These are phyloP conservation scores for Tylopilus sp. DNA, from an alignment of 768 basidiomycete genomes.

Conservation along the genomic window DNA sequence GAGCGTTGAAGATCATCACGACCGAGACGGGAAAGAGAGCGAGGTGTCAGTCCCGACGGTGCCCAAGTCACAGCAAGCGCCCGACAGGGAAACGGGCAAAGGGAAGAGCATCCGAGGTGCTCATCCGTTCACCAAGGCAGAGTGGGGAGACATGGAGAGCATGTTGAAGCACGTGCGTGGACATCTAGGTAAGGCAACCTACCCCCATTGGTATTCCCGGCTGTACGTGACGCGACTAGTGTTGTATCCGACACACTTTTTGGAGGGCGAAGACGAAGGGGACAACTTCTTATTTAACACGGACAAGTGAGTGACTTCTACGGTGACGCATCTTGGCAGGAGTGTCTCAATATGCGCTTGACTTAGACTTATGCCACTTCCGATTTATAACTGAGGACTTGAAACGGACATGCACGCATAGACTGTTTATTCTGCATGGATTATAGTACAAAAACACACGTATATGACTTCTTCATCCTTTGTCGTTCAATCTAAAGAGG, in stretches of 20 bases:
- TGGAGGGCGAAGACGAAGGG: constrained; percentile 89
- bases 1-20: constrained; percentile 17
- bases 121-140: constrained; percentile 79
- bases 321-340: neutral
- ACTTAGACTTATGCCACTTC: constrained; percentile 59
- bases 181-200: constrained; percentile 65
- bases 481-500: constrained; percentile 10
- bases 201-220: neutral
- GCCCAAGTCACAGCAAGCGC: constrained; percentile 23
- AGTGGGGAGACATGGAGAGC: constrained; percentile 87
- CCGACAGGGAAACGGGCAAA: constrained; percentile 36
- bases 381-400: constrained; percentile 57
- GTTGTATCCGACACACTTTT: constrained; percentile 76
- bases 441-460: neutral
- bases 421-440: neutral
- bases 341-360: constrained; percentile 4
- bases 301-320: constrained; percentile 55
- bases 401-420: neutral
- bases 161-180: constrained; percentile 74
- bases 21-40: constrained; percentile 20
- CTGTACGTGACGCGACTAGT: constrained; percentile 49
- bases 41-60: constrained; percentile 13
- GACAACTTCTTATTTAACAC: constrained; percentile 94
- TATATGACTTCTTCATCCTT: neutral
- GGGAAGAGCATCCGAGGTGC: constrained; percentile 44